Conservation (phyloP, 805 yeast genomes). For the Sugiyamaella mastotermitis region DNA sequence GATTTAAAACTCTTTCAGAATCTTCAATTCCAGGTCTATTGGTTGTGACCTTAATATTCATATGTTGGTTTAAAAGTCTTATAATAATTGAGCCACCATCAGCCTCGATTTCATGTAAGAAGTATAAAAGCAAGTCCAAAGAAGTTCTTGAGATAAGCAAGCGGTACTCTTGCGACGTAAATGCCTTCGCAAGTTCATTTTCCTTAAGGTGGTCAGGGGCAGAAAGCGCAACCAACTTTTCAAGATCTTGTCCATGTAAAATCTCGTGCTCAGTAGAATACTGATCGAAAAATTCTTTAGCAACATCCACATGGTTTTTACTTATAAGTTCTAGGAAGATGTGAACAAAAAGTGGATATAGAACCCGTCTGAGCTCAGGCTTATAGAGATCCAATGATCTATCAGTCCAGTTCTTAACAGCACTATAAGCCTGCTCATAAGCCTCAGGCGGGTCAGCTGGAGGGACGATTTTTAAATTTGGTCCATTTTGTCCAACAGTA, state of each 20-base stretch:
- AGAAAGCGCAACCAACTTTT: slow-evolving; percentile 64
- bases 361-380: slow-evolving; percentile 75
- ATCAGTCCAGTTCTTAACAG: slow-evolving; percentile 84
- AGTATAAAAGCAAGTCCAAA: slow-evolving; percentile 74
- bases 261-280: slow-evolving; percentile 68
- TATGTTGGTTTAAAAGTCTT: slow-evolving; percentile 77
- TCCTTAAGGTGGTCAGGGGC: slow-evolving; percentile 77
- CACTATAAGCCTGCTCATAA: slow-evolving; percentile 73
- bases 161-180: slow-evolving; percentile 65
- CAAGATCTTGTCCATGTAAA: slow-evolving; percentile 72
- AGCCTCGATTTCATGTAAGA: slow-evolving; percentile 85
- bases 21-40: slow-evolving; percentile 30
- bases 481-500: slow-evolving; percentile 17
- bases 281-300: slow-evolving; percentile 69
- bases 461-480: slow-evolving; percentile 5
- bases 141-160: slow-evolving; percentile 77
- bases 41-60: slow-evolving; percentile 39
- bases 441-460: slow-evolving; percentile 51
- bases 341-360: slow-evolving; percentile 92
- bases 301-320: slow-evolving; percentile 49
- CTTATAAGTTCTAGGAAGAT: slow-evolving; percentile 73
- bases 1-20: slow-evolving; percentile 35
- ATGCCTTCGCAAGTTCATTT: slow-evolving; percentile 73
- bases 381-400: slow-evolving; percentile 83
- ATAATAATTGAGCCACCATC: slow-evolving; percentile 87